phyloP scores from a whole-genome alignment of 768 basidiomycete species.

The Lentinula guzmanii region DNA sequence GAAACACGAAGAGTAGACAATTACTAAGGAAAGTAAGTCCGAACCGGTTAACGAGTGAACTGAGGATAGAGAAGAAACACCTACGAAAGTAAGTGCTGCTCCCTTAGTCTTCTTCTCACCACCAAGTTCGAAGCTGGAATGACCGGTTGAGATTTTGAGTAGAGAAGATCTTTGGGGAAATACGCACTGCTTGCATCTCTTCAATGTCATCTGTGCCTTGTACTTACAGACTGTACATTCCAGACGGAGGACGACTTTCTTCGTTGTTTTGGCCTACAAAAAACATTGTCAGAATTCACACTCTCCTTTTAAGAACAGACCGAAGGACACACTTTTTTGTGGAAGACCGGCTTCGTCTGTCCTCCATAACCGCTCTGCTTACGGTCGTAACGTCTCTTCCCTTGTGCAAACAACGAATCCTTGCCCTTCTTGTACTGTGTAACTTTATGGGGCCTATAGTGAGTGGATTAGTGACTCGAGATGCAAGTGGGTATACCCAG shows the following conservation, averaged over 20 bases:
- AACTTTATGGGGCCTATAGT: constrained; percentile 89
- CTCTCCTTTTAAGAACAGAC: background rate
- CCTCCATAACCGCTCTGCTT: constrained; percentile 99
- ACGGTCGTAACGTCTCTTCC: constrained; percentile 99
- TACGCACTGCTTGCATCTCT: constrained; percentile 98
- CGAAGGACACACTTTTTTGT: constrained; percentile 81
- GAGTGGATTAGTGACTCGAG: constrained; percentile 10
- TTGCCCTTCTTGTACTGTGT: constrained; percentile 99
- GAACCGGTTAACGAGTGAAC: background rate
- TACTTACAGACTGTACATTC: constrained; percentile 99
- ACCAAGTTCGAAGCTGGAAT: constrained; percentile 89
- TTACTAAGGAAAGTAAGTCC: background rate
- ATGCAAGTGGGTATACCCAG: background rate
- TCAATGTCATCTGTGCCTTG: constrained; percentile 93
- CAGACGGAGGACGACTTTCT: constrained; percentile 97
- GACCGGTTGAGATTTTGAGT: background rate
- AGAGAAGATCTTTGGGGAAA: background rate
- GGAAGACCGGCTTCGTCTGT: constrained; percentile 99
- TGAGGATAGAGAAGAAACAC: constrained; percentile 25
- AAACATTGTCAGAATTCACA: background rate
- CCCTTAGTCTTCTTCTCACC: constrained; percentile 99
- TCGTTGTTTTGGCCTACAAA: constrained; percentile 88
- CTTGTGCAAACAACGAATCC: constrained; percentile 95
- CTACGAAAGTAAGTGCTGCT: constrained; percentile 88
- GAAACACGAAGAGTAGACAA: background rate